Base-by-base conservation (phyloP, 2,329 filamentous ascomycete species). In the Aspergillus novoparasiticus region DNA sequence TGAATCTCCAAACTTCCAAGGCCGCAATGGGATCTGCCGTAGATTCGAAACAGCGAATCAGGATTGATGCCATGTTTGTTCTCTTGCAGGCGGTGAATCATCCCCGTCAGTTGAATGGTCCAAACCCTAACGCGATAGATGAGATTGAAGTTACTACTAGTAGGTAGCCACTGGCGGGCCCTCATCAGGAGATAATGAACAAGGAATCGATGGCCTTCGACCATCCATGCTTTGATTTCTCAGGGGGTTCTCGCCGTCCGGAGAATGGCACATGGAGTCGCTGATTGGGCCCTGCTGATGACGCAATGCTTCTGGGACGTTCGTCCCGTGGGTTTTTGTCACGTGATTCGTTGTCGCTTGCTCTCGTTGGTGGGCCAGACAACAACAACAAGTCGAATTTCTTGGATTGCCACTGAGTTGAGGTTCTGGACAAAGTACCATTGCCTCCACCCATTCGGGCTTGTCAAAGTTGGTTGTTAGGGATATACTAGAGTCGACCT, bases 271-370 rank as follows among this genome's bases (percentile, higher is more conserved):
- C 45, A 21, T 46, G 46, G 12, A 28, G 28, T 23, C 51, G 32
- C 45, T 69, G 59, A 69, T 69, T 69, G 68, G 66, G 30, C 23
- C 28, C 32, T 14, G 30, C 6, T 48, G 64, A 68, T 69, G 68
- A 69, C 66, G 68, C 66, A 69, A 69, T 67, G 50, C 46, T 50
- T 46, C 60, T n/a, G 48, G 50, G 30, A 45, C 48, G 8, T 28
- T 39, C 51, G 62, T 60, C 54, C 62, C 63, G 61, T 63, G 64
- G 62, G 30, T 57, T 21, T 14, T 0, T 9, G 48, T 68, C 68
- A 69, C 68, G 68, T 69, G 68, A 63, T 19, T 0, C 11, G 4
- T n/a, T 30, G 41, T 54, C 23, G n/a, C 32, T 51, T 36, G 11
- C 21, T 60, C 50, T 60, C 46, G 59, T 64, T 62, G 59, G 64